Base-by-base conservation (phyloP, 75 land plant species). In the Chamaecyparis obtusa region DNA sequence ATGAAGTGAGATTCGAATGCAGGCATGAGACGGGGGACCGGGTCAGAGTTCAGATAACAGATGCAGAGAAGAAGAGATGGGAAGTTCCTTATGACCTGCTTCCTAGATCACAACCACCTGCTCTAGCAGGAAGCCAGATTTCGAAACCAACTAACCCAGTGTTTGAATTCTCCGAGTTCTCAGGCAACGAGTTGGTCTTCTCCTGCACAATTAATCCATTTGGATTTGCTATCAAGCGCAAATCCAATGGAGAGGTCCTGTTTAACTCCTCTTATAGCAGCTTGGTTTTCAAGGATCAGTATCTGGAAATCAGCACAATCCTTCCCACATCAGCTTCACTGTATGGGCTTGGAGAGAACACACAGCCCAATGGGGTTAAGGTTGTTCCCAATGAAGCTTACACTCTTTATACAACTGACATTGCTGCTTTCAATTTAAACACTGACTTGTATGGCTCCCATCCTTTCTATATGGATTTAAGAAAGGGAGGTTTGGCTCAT, bases 221-320 rank as follows among this genome's bases (percentile, higher is more conserved):
- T 87, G 88, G 94, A 10, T 97, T 97, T 76, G 77, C 92, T 0
- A 89, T 97, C 69, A 91, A 85, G 54, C 88, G 98, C 43, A 91
- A 86, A 48, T 93, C 95, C 10, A 92, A 86, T 72, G 94, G 94
- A 15, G 88, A 96, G 32, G 88, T 87, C 17, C 92, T 97, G 30
- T 97, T 97, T 90, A 87, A 97, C 85, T 82, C 99, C 11, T 81
- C 80, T 21, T 91, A 86, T 57, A 54, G 84, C 3, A 64, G 80
- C 78, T 4, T 97, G 89, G 96, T 97, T 35, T 97, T 96, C 89
- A 97, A 97, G 80, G 99, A 97, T 79, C 99, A 97, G 87, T 97
- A 97, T 84, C 60, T 97, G 30, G 95, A 97, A 51, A 89, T 97
- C 55, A 93, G 96, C 30, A 95, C 99, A 9, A 74, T 81, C n/a